Evolutionary conservation across 257 asterid species (phyloP), one percentile per base, ranked within the genome.

Genomic region (Nicotiana attenuata): DNA sequence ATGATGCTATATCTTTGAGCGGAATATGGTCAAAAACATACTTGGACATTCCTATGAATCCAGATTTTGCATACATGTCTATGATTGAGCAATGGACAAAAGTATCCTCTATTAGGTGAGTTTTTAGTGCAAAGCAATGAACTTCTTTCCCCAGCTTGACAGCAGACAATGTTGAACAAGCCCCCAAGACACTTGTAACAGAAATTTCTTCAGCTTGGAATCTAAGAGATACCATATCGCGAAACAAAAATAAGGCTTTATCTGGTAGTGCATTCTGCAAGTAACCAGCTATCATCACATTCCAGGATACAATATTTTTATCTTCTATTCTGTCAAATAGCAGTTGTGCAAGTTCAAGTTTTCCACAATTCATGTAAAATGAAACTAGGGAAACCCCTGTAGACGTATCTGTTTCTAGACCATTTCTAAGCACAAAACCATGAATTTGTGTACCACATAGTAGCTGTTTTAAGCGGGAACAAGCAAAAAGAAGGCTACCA

Each of bases 1-100:
- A 86, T 29, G 85, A 47, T 66, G 84, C 81, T 5, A 69, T n/a
- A 55, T 86, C 82, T 64, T 86, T 86, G 80, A 52, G 28, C 10
- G 35, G 53, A 20, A 80, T 64, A 45, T 78, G 82, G 65, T 79
- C 83, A 35, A 86, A 86, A 61, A 84, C 80, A 67, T 22, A 81
- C 78, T 81, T 45, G 2, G 89, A 71, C 55, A 31, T 80, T 61
- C 77, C 82, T 65, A 86, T 53, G n/a, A 61, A 45, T 5, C 89
- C 89, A 75, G 84, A 53, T 82, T 86, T 86, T 13, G 89, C 82
- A 79, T 86, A 86, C 87, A 84, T 84, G 84, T 86, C 86, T 33
- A 86, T 84, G 67, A 84, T 73, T n/a, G 89, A 66, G 79, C 85
- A 82, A 78, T 4, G 45, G 64, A 86, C 84, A 50, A 84, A 80